These are phyloP conservation scores for Coelastrella sp. DNA, from an alignment of 139 green algal species.

Conservation along the genomic window DNA sequence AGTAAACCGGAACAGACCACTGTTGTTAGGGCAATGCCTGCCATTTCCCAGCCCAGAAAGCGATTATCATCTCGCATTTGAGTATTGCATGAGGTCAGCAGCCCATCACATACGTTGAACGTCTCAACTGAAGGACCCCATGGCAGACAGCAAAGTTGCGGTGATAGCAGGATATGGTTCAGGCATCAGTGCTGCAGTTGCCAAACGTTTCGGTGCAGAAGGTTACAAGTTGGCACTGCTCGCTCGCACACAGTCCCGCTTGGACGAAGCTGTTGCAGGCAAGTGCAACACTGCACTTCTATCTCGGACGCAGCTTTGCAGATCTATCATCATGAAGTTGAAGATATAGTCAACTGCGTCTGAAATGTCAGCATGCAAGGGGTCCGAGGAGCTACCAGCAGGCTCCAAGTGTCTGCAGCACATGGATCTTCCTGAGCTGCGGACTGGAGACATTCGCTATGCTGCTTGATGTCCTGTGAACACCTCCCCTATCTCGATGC, in stretches of 20 bases:
- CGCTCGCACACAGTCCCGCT: background rate
- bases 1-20: too few species aligned
- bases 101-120: background rate
- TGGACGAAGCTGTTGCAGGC: constrained; percentile 22
- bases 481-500: too few species aligned
- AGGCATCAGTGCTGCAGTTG: constrained; percentile 38
- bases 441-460: too few species aligned
- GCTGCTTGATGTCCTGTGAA: too few species aligned
- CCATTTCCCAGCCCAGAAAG: too few species aligned
- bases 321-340: too few species aligned
- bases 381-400: background rate
- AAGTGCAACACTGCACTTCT: background rate
- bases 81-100: too few species aligned
- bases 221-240: constrained; percentile 29
- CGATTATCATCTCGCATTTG: too few species aligned
- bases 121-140: background rate
- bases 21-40: too few species aligned
- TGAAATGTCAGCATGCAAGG: background rate
- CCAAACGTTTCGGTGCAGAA: background rate
- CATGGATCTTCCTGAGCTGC: too few species aligned
- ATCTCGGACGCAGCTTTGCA: background rate
- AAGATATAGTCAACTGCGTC: background rate
- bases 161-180: constrained; percentile 28
- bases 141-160: background rate
- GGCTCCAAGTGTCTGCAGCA: background rate